A percentile compares a stretch with the other conserved stretches of the same genome.
Evolutionary conservation across 2,329 filamentous ascomycete genomes (phyloP).

Genomic region (Cytospora piceicola): DNA sequence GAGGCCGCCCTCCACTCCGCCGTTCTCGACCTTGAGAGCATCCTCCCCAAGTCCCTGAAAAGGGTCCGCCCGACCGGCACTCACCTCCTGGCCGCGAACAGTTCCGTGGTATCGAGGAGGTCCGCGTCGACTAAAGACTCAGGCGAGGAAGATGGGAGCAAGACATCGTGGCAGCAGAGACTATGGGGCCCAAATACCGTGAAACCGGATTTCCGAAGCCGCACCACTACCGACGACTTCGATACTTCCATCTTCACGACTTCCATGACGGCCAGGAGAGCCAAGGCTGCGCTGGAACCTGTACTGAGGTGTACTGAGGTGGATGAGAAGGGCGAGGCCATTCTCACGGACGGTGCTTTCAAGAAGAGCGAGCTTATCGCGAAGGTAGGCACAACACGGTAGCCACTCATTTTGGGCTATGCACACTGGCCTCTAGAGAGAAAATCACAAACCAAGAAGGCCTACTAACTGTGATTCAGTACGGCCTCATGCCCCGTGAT

Average conservation of each 20-base stretch:
- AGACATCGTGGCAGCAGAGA: slow-evolving; percentile 52
- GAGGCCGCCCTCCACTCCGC: slow-evolving; percentile 31
- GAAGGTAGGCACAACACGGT: slow-evolving; percentile 61
- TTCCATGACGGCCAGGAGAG: slow-evolving; percentile 66
- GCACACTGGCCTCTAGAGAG: slow-evolving; percentile 13
- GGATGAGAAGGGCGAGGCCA: slow-evolving; percentile 88
- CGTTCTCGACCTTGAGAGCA: slow-evolving; percentile 33
- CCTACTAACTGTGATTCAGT: slow-evolving; percentile 53
- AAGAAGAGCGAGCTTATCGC: slow-evolving; percentile 97
- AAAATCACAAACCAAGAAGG: slow-evolving; percentile 29
- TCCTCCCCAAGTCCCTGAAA: slow-evolving; percentile 36
- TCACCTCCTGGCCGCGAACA: slow-evolving; percentile 8
- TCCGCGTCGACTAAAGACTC: slow-evolving; percentile 37
- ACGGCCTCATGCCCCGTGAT: slow-evolving; percentile 90
- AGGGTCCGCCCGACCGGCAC: slow-evolving; percentile 22
- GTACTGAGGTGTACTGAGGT: slow-evolving; percentile 93
- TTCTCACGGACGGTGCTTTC: slow-evolving; percentile 91
- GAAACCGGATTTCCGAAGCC: slow-evolving; percentile 35
- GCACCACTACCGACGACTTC: slow-evolving; percentile 23
- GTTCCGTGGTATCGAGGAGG: slow-evolving; percentile 34
- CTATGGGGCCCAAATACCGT: slow-evolving; percentile 49
- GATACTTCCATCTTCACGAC: slow-evolving; percentile 68
- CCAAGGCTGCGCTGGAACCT: slow-evolving; percentile 81
- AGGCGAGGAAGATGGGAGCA: slow-evolving; percentile 30
- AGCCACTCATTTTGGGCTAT: slow-evolving; percentile 14